Evolutionary conservation across 768 basidiomycete genomes (phyloP).

Genomic region (Clavulina sp.): DNA sequence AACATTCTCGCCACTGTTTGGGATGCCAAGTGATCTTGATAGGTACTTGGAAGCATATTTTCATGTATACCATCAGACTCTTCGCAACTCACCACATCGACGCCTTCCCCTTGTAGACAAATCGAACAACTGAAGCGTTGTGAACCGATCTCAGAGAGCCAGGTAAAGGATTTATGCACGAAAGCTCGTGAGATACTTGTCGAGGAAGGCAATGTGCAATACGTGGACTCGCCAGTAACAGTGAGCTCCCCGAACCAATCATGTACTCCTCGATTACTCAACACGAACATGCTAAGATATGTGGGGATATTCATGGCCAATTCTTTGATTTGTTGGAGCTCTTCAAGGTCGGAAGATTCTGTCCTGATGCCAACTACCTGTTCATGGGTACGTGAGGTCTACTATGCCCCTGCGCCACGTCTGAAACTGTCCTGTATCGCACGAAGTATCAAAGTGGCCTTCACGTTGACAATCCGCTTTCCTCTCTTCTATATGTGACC

Average conservation of each 20-base stretch:
- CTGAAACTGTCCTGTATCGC: constrained; percentile 15
- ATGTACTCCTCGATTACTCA: too few species aligned
- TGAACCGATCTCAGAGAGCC: constrained; percentile 87
- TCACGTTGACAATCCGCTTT: neutral
- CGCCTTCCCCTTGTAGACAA: too few species aligned
- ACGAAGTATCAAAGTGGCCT: constrained; percentile 10
- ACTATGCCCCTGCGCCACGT: constrained; percentile 10
- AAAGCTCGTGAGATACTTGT: constrained; percentile 94
- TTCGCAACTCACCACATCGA: too few species aligned
- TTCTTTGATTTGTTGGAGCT: constrained; percentile 54
- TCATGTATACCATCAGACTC: too few species aligned
- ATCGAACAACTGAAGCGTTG: constrained; percentile 88
- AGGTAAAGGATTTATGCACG: constrained; percentile 87
- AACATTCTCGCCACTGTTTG: too few species aligned
- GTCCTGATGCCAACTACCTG: constrained; percentile 85
- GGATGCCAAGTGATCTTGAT: too few species aligned
- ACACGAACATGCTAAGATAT: too few species aligned
- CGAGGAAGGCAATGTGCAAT: constrained; percentile 95
- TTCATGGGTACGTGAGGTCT: constrained; percentile 60
- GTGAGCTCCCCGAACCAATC: constrained; percentile 17
- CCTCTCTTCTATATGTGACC: constrained; percentile 14
- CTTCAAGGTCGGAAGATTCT: constrained; percentile 64
- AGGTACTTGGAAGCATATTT: too few species aligned
- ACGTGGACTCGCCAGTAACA: constrained; percentile 89
- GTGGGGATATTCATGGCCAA: constrained; percentile 32